Evolutionary conservation across 169 alveolate species (phyloP), one percentile per base, ranked within the genome.

Genomic region (Fabrea salina): DNA sequence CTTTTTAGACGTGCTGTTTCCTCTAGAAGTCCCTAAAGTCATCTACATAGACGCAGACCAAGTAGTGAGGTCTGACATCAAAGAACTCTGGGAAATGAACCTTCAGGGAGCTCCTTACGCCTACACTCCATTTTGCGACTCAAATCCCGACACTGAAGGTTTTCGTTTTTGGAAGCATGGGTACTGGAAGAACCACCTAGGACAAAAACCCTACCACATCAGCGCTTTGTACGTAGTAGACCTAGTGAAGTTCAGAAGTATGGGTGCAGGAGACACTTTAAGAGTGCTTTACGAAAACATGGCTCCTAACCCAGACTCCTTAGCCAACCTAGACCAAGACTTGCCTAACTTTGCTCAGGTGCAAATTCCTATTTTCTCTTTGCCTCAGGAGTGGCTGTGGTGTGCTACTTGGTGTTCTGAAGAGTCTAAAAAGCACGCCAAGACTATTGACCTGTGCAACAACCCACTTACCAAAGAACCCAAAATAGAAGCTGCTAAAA

Each of bases 21-120:
- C 93, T 43, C 71, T 75, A 61, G 64, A 74, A 57, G 81, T 90
- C 44, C 58, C 84, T 32, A 75, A 80, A 64, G 59, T 89, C 58
- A 84, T 89, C 50, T 89, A 78, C 89, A 78, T 89, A n/a, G 95
- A 89, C 49, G 92, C 95, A 4, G 95, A 89, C 71, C 86, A 84
- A 40, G 79, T 83, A 43, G 88, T 90, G 2, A 43, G 91, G 16
- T 86, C 92, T 0, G 95, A 90, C 27, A 84, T 90, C 74, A 80
- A 84, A 37, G 92, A 87, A 64, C 86, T 90, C 6, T 85, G 95
- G 95, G 95, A 90, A 25, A 16, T 84, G 80, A 92, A 90, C 77
- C 25, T 90, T 39, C 61, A 54, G 11, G 92, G 89, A 11, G 35
- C 77, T 30, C 87, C 86, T 8, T 84, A 83, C 58, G 92, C 84